Conservation (phyloP, 352 stramenopile genomes). For the Pythium monospermum region DNA sequence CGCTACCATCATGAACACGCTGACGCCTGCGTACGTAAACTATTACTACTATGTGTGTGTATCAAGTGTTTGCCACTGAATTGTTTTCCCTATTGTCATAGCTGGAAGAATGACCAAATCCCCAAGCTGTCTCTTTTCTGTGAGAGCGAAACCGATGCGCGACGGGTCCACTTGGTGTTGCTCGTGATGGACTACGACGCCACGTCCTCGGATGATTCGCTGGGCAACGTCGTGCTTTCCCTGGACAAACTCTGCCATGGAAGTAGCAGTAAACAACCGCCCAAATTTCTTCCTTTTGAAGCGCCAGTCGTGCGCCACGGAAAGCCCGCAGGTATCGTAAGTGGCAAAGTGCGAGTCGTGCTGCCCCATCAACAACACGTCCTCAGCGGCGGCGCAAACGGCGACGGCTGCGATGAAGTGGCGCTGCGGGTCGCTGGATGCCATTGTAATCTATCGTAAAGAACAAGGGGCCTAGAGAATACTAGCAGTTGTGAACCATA, state of each 20-base stretch:
- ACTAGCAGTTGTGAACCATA: background rate
- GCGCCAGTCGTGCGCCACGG: constrained; percentile 39
- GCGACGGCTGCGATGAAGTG: constrained; percentile 8
- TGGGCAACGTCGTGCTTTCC: constrained; percentile 56
- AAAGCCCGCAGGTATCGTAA: constrained; percentile 44
- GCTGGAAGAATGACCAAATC: constrained; percentile 59
- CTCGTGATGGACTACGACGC: constrained; percentile 82
- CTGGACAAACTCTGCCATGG: constrained; percentile 49
- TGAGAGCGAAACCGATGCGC: constrained; percentile 45
- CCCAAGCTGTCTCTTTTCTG: constrained; percentile 55
- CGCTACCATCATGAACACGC: constrained; percentile 53
- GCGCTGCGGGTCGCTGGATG: constrained; percentile 33
- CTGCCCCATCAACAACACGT: constrained; percentile 39
- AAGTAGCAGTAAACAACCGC: constrained; percentile 19
- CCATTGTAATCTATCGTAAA: constrained; percentile 27
- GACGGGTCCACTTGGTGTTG: constrained; percentile 64
- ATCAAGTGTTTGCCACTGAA: background rate
- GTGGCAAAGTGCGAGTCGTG: constrained; percentile 51
- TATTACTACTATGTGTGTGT: background rate
- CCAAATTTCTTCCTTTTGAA: constrained; percentile 52
- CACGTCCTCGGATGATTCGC: constrained; percentile 61
- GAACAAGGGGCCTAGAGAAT: constrained; percentile 2
- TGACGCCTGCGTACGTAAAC: constrained; percentile 45
- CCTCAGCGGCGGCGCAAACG: background rate
- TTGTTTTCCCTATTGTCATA: constrained; percentile 12